phyloP scores from a whole-genome alignment of 345 rosid species.

The Salix caprea region DNA sequence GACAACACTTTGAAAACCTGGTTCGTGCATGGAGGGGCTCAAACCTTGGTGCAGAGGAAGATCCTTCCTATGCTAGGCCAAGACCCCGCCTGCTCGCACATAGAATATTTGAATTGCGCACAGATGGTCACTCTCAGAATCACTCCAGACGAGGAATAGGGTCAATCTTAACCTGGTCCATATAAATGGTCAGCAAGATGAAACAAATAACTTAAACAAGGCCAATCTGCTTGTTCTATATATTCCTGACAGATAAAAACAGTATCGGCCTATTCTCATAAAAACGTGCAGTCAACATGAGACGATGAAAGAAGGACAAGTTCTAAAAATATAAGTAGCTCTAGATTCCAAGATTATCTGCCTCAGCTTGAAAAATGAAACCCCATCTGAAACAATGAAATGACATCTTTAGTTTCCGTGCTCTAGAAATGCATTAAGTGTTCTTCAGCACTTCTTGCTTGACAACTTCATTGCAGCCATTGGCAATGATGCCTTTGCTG shows the following conservation, averaged over 20 bases:
- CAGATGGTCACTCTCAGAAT: not conserved
- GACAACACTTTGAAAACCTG: no score
- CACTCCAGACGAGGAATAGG: not conserved
- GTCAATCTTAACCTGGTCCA: not conserved
- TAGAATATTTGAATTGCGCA: not conserved
- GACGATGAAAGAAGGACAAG: not conserved
- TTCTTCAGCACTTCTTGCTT: conserved; percentile 14
- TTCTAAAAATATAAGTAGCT: not conserved
- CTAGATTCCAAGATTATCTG: not conserved
- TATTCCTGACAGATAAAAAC: not conserved
- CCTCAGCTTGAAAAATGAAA: not conserved
- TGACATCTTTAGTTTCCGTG: conserved; percentile 1
- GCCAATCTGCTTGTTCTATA: not conserved
- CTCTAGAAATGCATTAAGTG: conserved; percentile 2
- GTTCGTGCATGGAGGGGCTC: no score
- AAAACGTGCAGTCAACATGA: not conserved
- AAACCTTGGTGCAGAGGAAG: no score
- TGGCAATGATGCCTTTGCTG: conserved; percentile 3
- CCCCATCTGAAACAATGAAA: not conserved
- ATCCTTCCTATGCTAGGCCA: no score
- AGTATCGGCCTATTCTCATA: not conserved
- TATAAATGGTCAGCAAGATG: not conserved
- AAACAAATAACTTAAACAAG: not conserved
- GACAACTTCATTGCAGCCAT: conserved; percentile 14
- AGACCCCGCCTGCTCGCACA: not conserved